Conservation (phyloP, 768 basidiomycete genomes). For the Tricholoma matsutake region DNA sequence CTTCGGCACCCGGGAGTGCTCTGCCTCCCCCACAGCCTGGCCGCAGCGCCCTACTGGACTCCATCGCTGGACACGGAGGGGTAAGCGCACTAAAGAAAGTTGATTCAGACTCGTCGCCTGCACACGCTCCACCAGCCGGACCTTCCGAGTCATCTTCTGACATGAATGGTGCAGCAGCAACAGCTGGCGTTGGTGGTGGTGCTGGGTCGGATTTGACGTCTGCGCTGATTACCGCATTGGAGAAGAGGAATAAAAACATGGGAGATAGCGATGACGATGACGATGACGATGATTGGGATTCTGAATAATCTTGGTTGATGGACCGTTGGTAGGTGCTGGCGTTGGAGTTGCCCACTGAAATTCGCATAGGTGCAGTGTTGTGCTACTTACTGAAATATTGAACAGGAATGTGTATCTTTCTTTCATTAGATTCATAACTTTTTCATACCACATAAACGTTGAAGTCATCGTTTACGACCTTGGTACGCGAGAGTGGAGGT, state of each 20-base stretch:
- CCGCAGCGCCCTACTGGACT: constrained; percentile 30
- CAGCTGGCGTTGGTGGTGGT: constrained; percentile 35
- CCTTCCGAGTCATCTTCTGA: constrained; percentile 15
- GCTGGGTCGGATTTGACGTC: constrained; percentile 76
- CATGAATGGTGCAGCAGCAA: constrained; percentile 27
- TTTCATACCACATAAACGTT: background rate
- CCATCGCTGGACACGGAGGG: constrained; percentile 13
- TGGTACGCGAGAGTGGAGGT: no score
- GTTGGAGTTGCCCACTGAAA: background rate
- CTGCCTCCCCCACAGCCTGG: constrained; percentile 57
- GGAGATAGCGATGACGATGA: constrained; percentile 84
- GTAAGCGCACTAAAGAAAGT: constrained; percentile 12
- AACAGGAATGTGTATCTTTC: background rate
- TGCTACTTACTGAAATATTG: background rate
- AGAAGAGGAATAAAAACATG: constrained; percentile 81
- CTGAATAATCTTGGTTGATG: constrained; percentile 31
- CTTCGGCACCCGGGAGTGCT: constrained; percentile 25
- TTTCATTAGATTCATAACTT: background rate
- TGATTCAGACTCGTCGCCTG: constrained; percentile 11
- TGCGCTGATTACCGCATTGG: constrained; percentile 79
- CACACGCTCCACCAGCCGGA: constrained; percentile 9
- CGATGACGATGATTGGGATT: constrained; percentile 70
- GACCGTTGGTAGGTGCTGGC: background rate
- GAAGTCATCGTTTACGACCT: background rate
- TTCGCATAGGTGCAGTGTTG: background rate